phyloP scores from a whole-genome alignment of 257 asterid genomes.

The Catharanthus roseus region DNA sequence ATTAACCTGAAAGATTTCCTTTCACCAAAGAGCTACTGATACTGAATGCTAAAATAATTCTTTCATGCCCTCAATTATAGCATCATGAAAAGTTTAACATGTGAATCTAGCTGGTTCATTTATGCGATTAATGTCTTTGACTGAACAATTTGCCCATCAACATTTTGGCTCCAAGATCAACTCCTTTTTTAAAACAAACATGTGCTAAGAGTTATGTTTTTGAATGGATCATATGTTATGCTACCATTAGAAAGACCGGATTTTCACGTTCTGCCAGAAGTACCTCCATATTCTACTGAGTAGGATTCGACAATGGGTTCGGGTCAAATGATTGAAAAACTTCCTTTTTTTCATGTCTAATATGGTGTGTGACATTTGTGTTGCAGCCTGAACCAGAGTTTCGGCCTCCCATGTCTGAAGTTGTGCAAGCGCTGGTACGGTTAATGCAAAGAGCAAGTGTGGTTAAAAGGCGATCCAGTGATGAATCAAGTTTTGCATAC shows the following conservation, averaged over 20 bases:
- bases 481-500: slow-evolving; percentile 69
- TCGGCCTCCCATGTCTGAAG: slow-evolving; percentile 98
- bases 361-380: neutral
- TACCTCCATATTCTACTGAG: too few relatives aligned
- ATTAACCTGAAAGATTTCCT: neutral
- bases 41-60: neutral
- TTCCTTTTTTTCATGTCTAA: neutral
- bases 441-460: slow-evolving; percentile 86
- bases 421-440: slow-evolving; percentile 88
- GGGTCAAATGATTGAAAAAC: too few relatives aligned
- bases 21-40: neutral
- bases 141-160: too few relatives aligned
- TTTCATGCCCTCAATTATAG: slow-evolving; percentile 1
- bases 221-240: too few relatives aligned
- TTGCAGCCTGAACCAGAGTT: slow-evolving; percentile 96
- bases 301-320: too few relatives aligned
- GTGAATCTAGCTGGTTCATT: too few relatives aligned
- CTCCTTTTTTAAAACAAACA: too few relatives aligned
- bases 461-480: slow-evolving; percentile 60
- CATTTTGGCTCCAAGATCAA: too few relatives aligned
- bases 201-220: too few relatives aligned
- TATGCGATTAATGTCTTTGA: neutral
- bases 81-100: neutral
- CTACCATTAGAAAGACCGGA: too few relatives aligned
- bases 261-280: too few relatives aligned